Evolutionary conservation across 768 basidiomycete genomes (phyloP).

Genomic region (Naganishia antarctica): DNA sequence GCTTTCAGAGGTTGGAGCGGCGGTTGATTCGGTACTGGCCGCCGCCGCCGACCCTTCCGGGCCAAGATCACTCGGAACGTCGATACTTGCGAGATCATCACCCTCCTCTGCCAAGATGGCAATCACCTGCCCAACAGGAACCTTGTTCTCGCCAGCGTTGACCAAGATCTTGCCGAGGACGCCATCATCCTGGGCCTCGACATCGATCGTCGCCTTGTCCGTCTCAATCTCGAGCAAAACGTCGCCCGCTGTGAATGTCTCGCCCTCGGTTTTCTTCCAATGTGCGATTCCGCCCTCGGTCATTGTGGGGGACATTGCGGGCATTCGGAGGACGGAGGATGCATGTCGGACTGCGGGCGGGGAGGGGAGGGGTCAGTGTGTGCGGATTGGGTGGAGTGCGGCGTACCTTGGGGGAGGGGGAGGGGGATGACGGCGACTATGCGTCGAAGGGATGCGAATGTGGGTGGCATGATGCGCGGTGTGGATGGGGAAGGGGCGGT

Average conservation of each 20-base stretch:
- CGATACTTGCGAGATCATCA: conserved; percentile 83
- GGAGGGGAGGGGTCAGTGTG: background rate
- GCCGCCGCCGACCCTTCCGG: conserved; percentile 31
- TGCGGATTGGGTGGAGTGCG: too few species aligned
- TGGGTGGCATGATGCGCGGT: conserved; percentile 13
- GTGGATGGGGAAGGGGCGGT: too few species aligned
- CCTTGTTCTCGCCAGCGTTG: conserved; percentile 72
- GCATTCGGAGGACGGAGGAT: conserved; percentile 77
- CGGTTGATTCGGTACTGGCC: background rate
- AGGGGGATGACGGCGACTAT: background rate
- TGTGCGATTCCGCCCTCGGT: conserved; percentile 84
- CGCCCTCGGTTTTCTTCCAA: conserved; percentile 87
- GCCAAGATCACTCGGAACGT: conserved; percentile 50
- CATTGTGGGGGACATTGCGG: conserved; percentile 97
- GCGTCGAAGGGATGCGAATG: background rate
- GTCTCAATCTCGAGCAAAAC: conserved; percentile 77
- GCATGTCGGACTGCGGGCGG: conserved; percentile 52
- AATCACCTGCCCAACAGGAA: conserved; percentile 82
- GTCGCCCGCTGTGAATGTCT: conserved; percentile 72
- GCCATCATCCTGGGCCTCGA: conserved; percentile 51
- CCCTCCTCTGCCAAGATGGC: conserved; percentile 93
- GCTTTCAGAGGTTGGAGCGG: conserved; percentile 25
- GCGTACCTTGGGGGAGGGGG: background rate
- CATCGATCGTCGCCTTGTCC: conserved; percentile 51
- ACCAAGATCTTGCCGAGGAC: conserved; percentile 56